These are phyloP conservation scores for Zygosaccharomyces lentus DNA, from an alignment of 805 yeast species.

Conservation along the genomic window DNA sequence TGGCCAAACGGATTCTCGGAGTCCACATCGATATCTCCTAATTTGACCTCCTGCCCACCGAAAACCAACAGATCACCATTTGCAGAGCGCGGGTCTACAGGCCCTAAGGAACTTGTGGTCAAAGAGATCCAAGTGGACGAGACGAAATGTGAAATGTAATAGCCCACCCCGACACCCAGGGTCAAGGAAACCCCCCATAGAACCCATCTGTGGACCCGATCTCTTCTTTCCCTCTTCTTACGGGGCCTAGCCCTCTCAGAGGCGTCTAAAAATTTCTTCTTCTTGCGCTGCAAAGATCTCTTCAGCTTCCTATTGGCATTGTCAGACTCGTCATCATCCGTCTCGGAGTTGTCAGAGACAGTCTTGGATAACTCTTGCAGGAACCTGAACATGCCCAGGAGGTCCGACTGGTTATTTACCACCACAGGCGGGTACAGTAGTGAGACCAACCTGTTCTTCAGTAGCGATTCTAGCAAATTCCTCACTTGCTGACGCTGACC, in stretches of 20 bases:
- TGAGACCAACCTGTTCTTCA: slow-evolving; percentile 20
- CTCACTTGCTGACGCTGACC: slow-evolving; percentile 30
- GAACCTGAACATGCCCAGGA: slow-evolving; percentile 21
- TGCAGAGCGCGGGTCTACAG: slow-evolving; percentile 8
- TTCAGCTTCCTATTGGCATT: slow-evolving; percentile 5
- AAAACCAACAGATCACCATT: slow-evolving; percentile 10
- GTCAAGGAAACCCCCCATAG: slow-evolving; percentile 30
- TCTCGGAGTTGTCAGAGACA: slow-evolving; percentile 14
- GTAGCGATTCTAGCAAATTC: slow-evolving; percentile 21
- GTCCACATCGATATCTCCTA: slow-evolving; percentile 10
- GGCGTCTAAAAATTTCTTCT: slow-evolving; percentile 5
- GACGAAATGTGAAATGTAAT: slow-evolving; percentile 25
- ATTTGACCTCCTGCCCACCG: slow-evolving; percentile 13
- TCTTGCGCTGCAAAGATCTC: slow-evolving; percentile 10
- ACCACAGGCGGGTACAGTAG: slow-evolving; percentile 27
- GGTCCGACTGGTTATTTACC: slow-evolving; percentile 21
- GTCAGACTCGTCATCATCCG: slow-evolving; percentile 12
- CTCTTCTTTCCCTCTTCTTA: slow-evolving; percentile 6
- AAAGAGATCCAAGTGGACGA: slow-evolving; percentile 15
- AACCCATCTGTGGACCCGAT: slow-evolving; percentile 17
- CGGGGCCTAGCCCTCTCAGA: slow-evolving; percentile 8
- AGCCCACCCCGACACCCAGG: slow-evolving; percentile 32
- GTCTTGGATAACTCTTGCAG: slow-evolving; percentile 18
- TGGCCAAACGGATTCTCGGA: slow-evolving; percentile 17
- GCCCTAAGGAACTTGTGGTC: slow-evolving; percentile 10